phyloP scores from a whole-genome alignment of 108 stramenopile genomes.

The Stephanodiscus minutulus region DNA sequence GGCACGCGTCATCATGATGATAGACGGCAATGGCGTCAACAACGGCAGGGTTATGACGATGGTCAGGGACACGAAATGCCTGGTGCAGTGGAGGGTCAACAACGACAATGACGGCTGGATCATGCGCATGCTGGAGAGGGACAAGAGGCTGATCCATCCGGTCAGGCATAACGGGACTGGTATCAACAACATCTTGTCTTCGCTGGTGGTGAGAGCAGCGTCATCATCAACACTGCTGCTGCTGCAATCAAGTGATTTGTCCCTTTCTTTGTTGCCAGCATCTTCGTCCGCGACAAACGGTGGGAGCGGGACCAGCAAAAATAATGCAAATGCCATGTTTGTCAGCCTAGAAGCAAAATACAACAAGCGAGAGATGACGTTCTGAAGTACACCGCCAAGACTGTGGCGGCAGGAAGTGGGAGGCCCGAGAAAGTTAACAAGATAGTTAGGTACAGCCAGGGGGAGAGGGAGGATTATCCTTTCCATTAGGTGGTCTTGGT shows the following conservation, averaged over 20 bases:
- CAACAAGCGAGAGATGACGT: conserved; percentile 8
- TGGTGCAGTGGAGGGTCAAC: conserved; percentile 7
- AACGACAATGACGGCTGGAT: conserved; percentile 9
- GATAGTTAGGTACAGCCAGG: background rate
- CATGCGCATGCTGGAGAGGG: background rate
- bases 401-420: background rate
- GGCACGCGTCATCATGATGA: background rate
- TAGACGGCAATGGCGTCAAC: background rate
- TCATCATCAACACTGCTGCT: background rate
- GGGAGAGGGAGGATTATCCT: background rate
- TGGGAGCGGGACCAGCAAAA: too few relatives aligned
- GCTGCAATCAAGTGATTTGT: background rate
- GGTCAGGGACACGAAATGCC: conserved; percentile 4
- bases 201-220: background rate
- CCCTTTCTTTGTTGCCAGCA: background rate
- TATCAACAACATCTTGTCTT: background rate
- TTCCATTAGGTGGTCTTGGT: background rate
- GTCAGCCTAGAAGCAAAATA: conserved; percentile 7
- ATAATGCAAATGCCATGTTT: background rate
- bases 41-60: background rate
- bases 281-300: background rate
- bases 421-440: background rate
- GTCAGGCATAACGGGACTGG: conserved; percentile 21
- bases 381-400: conserved; percentile 7
- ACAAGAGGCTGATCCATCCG: conserved; percentile 12